These are phyloP conservation scores for Solanum clarkiae DNA, from an alignment of 257 asterid species.

Conservation along the genomic window DNA sequence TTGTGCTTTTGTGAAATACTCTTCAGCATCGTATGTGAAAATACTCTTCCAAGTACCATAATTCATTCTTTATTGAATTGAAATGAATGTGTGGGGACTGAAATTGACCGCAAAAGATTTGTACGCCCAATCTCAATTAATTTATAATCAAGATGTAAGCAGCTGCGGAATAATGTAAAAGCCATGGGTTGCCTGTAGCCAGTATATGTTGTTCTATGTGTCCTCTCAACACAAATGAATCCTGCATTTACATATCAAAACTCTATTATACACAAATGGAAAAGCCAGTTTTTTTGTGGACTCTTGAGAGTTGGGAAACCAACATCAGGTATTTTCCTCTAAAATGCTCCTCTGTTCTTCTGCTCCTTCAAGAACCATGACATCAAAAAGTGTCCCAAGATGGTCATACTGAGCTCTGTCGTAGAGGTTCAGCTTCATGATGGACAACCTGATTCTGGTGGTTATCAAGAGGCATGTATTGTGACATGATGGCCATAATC, in stretches of 20 bases:
- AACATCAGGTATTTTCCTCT: neutral
- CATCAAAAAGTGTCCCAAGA: neutral
- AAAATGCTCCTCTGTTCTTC: neutral
- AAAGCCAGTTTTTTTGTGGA: neutral
- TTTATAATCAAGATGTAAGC: neutral
- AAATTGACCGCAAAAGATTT: neutral
- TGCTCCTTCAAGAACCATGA: neutral
- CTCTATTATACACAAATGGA: neutral
- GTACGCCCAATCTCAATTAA: neutral
- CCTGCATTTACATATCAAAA: neutral
- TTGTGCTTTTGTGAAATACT: neutral
- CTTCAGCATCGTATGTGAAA: neutral
- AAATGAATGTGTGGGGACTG: neutral
- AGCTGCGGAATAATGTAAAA: neutral
- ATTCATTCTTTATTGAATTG: neutral
- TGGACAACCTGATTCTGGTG: slow-evolving; percentile 51
- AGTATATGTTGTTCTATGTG: neutral
- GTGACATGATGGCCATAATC: slow-evolving; percentile 97
- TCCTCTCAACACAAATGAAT: neutral
- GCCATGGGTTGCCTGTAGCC: neutral
- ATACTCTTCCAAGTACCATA: neutral
- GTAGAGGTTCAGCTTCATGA: slow-evolving; percentile 49
- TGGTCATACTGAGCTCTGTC: slow-evolving; percentile 33
- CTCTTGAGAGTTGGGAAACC: neutral
- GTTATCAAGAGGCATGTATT: slow-evolving; percentile 90